Percentiles rank a stretch among this genome's conserved stretches.
phyloP scores from a whole-genome alignment of 495 filamentous ascomycete genomes.

The Xylaria castorea region DNA sequence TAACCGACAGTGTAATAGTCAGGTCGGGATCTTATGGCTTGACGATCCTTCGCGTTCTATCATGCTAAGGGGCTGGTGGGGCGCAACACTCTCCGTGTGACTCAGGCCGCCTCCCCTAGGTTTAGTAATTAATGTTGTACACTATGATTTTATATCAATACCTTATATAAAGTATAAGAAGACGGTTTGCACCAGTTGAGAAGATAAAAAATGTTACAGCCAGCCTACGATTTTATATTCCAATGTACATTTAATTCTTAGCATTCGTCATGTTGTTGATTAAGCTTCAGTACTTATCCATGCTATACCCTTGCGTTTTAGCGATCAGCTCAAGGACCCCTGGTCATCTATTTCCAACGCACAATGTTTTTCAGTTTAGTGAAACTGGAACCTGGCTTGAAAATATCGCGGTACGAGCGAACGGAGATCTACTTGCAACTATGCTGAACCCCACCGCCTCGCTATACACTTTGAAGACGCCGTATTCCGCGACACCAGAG shows the following conservation, averaged over 20 bases:
- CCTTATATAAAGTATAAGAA: background rate
- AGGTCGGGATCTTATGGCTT: background rate
- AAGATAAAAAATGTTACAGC: background rate
- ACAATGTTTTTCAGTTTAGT: slow-evolving; percentile 33
- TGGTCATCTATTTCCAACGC: slow-evolving; percentile 20
- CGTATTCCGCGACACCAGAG: slow-evolving; percentile 31
- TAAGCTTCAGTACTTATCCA: background rate
- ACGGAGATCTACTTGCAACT: slow-evolving; percentile 54
- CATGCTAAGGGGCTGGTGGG: background rate
- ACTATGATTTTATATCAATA: background rate
- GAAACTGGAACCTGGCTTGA: slow-evolving; percentile 45
- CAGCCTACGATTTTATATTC: background rate
- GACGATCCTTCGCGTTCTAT: background rate
- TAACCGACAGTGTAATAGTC: background rate
- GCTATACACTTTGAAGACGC: slow-evolving; percentile 40
- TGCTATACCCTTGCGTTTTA: background rate
- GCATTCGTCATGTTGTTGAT: background rate
- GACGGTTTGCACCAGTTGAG: too few relatives aligned
- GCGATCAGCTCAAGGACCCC: background rate
- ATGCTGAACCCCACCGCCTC: slow-evolving; percentile 40
- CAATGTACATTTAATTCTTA: background rate
- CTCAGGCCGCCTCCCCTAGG: background rate
- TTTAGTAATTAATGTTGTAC: background rate
- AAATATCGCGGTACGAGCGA: slow-evolving; percentile 54
- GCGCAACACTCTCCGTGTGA: background rate